A percentile compares a stretch with the other conserved stretches of the same genome.
phyloP scores from a whole-genome alignment of 2,329 filamentous ascomycete species.

The Cordyceps cateniannulata region DNA sequence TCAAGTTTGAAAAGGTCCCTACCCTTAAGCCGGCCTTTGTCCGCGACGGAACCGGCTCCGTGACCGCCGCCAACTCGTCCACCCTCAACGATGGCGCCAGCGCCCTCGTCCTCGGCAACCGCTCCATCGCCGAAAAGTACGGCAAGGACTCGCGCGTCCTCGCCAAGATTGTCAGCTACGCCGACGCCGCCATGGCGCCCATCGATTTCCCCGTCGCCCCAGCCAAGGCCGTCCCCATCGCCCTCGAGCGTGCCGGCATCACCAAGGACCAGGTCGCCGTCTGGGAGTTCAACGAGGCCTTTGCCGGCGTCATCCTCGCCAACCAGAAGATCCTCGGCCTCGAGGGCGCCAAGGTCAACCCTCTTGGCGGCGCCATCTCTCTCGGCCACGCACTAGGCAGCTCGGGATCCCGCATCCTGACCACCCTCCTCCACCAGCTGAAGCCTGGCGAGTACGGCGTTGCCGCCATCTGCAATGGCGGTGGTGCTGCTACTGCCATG shows the following conservation, averaged over 20 bases:
- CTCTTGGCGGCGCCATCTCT: constrained; percentile 84
- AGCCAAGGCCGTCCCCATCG: constrained; percentile 84
- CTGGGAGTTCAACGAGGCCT: constrained; percentile 99
- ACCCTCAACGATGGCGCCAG: constrained; percentile 93
- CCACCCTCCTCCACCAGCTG: constrained; percentile 84
- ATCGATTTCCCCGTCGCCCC: constrained; percentile 95
- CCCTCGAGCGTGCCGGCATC: constrained; percentile 81
- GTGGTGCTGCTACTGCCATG: constrained; percentile 83
- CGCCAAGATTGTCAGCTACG: constrained; percentile 78
- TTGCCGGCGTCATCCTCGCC: constrained; percentile 89
- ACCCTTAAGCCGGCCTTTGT: constrained; percentile 89
- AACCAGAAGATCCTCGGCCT: constrained; percentile 89
- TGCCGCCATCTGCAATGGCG: constrained; percentile 94
- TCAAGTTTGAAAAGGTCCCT: constrained; percentile 80
- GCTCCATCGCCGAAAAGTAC: constrained; percentile 72
- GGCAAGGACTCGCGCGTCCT: constrained; percentile 72
- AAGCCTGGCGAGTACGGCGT: constrained; percentile 90
- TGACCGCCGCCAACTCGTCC: constrained; percentile 91
- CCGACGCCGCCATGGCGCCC: constrained; percentile 83
- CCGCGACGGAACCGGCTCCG: constrained; percentile 75
- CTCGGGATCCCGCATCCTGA: constrained; percentile 85
- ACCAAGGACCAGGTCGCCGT: constrained; percentile 85
- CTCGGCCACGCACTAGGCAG: constrained; percentile 88
- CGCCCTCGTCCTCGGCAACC: constrained; percentile 78
- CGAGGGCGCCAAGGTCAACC: constrained; percentile 74